Percentiles rank a stretch among this genome's conserved stretches.
Evolutionary conservation across 2,329 filamentous ascomycete species (phyloP).

Genomic region (Karstenula rhodostoma): DNA sequence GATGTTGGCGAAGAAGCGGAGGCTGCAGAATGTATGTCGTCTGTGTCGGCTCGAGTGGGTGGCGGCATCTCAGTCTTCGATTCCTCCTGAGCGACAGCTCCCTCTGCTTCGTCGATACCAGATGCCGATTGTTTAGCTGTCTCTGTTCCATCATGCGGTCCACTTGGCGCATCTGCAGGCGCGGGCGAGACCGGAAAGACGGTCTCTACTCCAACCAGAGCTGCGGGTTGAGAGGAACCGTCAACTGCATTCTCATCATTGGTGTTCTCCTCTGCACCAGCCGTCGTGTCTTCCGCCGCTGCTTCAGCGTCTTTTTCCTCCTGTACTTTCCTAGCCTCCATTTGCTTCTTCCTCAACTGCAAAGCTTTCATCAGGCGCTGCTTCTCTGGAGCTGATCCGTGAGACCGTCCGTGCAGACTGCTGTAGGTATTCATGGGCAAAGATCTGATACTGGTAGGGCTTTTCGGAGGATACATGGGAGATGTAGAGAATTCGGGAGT

Average conservation of each 20-base stretch:
- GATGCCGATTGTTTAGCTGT: conserved; percentile 21
- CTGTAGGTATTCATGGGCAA: conserved; percentile 51
- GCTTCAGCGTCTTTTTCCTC: conserved; percentile 22
- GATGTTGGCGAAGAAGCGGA: conserved; percentile 50
- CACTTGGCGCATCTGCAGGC: not conserved
- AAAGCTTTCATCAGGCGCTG: conserved; percentile 92
- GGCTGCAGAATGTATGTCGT: conserved; percentile 45
- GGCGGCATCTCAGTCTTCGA: conserved; percentile 66
- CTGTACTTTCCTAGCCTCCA: conserved; percentile 52
- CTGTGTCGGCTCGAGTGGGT: conserved; percentile 38
- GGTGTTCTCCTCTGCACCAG: conserved; percentile 22
- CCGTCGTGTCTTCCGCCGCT: conserved; percentile 16
- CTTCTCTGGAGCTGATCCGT: conserved; percentile 84
- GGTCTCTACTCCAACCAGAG: conserved; percentile 2
- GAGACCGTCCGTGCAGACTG: conserved; percentile 49
- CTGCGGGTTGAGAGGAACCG: not conserved
- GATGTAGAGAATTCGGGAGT: conserved; percentile 44
- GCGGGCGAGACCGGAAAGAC: not conserved
- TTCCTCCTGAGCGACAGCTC: conserved; percentile 47
- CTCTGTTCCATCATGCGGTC: conserved; percentile 7
- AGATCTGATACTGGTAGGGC: conserved; percentile 53
- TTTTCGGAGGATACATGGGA: conserved; percentile 48
- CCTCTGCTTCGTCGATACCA: conserved; percentile 24
- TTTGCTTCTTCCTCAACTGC: conserved; percentile 86
- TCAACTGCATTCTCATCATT: conserved; percentile 2